Base-by-base conservation (phyloP, 2,329 filamentous ascomycete genomes). In the Fusarium nodosum region DNA sequence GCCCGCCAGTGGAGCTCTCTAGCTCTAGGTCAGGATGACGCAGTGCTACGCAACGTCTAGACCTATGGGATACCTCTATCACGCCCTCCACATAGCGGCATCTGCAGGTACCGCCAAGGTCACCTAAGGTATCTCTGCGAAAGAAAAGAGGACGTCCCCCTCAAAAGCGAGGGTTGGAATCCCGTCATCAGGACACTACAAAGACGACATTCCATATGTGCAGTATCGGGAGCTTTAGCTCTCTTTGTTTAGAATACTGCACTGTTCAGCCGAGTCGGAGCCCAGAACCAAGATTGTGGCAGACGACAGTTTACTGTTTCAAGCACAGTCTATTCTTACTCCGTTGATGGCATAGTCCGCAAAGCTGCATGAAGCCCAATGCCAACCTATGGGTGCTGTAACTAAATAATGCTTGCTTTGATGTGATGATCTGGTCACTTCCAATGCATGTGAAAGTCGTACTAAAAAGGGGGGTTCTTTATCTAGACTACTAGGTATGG, bases 381-480 rank as follows among this genome's bases (percentile, higher is more conserved):
- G 28, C 28, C 28, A 30, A 30, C 24, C 24, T 24, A 24, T 11
- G 24, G 41, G 24, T 44, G 10, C 41, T 44, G 41, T 44, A 39
- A 54, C 64, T 69, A 65, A 61, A 69, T 74, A 67, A 69, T 74
- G 72, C 62, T 67, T 74, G 72, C 62, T 65, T 74, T 69, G 72
- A 71, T 67, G 61, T 73, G 72, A 74, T 74, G 60, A 73, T 74
- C 69, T 74, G 72, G 72, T 74, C 72, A 74, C 65, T 72, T 74
- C 68, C 63, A 68, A 70, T 71, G 68, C 73, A 75, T 75, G 73
- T 75, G 73, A 75, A 71, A 75, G 59, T 72, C 60, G 68, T 69
- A 69, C 72, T 74, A 75, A 75, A 72, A 72, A 67, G 58, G 64
- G 72, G 68, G 70, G 68, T 41, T 57, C 61, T 52, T 58, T 61